These are phyloP conservation scores for Amanita phalloides DNA, from an alignment of 768 basidiomycete species.

Conservation along the genomic window DNA sequence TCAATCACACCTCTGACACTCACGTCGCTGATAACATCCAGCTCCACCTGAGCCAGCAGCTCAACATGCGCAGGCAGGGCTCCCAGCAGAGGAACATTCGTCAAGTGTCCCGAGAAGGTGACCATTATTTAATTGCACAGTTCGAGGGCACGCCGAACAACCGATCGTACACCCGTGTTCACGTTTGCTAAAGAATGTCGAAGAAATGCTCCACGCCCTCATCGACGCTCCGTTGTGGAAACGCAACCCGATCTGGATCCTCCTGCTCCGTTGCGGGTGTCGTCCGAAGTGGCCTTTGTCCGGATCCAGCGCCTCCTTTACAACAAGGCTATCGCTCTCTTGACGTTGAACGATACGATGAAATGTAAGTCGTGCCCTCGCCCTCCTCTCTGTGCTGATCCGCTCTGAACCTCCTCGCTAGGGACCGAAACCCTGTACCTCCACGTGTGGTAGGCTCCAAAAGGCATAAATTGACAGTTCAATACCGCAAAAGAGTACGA, in stretches of 20 bases:
- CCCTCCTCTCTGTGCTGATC: not conserved
- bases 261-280: conserved; percentile 85
- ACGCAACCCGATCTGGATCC: conserved; percentile 73
- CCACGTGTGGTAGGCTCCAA: conserved; percentile 65
- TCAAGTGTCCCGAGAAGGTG: conserved; percentile 85
- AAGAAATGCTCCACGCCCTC: conserved; percentile 71
- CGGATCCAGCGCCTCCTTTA: conserved; percentile 76
- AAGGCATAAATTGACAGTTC: too few species aligned
- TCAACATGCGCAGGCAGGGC: too few species aligned
- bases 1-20: too few species aligned
- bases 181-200: conserved; percentile 37
- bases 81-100: conserved; percentile 79
- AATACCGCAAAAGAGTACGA: too few species aligned
- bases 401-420: conserved; percentile 7
- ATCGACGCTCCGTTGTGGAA: conserved; percentile 66
- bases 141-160: too few species aligned
- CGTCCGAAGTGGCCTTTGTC: conserved; percentile 90
- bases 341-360: conserved; percentile 79
- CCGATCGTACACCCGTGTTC: too few species aligned
- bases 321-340: conserved; percentile 62
- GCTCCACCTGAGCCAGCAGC: too few species aligned
- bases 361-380: conserved; percentile 53
- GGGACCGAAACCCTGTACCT: conserved; percentile 95
- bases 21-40: too few species aligned
- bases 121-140: conserved; percentile 83